Conservation (phyloP, 2,329 filamentous ascomycete genomes). For the Xylaria multiplex region DNA sequence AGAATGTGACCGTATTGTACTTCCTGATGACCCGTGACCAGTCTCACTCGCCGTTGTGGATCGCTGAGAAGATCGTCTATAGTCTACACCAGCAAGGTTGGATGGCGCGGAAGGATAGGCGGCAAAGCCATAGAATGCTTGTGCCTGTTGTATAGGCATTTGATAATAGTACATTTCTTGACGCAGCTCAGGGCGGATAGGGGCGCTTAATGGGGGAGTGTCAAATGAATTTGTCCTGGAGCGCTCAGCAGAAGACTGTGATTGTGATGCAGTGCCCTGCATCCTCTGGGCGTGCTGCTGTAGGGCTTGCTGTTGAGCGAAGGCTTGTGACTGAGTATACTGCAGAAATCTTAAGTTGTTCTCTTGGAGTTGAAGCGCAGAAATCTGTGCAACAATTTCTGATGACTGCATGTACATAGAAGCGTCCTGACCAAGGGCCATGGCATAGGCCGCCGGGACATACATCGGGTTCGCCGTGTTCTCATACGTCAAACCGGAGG, state of each 20-base stretch:
- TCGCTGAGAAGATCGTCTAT: constrained; percentile 67
- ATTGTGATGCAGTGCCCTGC: constrained; percentile 49
- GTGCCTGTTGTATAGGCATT: constrained; percentile 53
- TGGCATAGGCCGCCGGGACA: constrained; percentile 51
- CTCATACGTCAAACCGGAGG: constrained; percentile 65
- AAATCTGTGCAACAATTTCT: constrained; percentile 56
- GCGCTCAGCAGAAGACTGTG: constrained; percentile 57
- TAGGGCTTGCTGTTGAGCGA: constrained; percentile 56
- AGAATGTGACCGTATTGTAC: constrained; percentile 72
- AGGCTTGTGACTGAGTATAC: constrained; percentile 58
- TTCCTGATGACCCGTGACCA: constrained; percentile 58
- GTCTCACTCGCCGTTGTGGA: constrained; percentile 62
- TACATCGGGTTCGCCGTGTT: constrained; percentile 55
- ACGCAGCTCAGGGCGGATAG: constrained; percentile 64
- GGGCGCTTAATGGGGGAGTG: constrained; percentile 67
- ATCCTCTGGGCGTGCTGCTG: constrained; percentile 58
- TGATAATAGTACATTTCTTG: constrained; percentile 66
- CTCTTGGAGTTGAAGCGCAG: constrained; percentile 59
- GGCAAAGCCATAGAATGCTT: constrained; percentile 60
- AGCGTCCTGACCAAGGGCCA: constrained; percentile 59
- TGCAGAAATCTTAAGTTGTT: constrained; percentile 58
- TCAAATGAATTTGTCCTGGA: constrained; percentile 72
- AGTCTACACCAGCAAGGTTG: constrained; percentile 59
- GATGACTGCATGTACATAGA: constrained; percentile 60
- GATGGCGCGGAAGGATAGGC: constrained; percentile 68